A percentile compares a stretch with the other conserved stretches of the same genome.
Conservation (phyloP, 2,329 filamentous ascomycete genomes). For the Neonectria magnoliae region DNA sequence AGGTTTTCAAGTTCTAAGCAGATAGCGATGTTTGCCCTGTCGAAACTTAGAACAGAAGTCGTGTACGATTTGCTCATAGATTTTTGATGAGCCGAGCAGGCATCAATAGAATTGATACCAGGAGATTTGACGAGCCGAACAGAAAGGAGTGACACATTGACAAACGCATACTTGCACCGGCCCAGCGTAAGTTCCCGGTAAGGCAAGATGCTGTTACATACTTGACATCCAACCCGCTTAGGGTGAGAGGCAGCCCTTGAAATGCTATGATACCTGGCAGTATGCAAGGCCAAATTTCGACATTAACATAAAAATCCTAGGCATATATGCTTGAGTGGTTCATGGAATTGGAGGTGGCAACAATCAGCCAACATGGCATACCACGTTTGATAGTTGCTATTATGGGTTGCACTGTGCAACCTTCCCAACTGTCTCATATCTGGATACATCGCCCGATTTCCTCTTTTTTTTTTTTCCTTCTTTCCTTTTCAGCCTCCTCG, state of each 20-base stretch:
- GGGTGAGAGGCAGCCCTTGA: neutral
- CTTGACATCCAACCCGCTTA: neutral
- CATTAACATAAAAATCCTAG: neutral
- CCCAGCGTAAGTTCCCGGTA: neutral
- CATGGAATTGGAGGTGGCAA: too few species aligned
- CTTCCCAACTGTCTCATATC: neutral
- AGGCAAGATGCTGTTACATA: neutral
- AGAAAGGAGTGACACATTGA: neutral
- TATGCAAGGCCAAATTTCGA: neutral
- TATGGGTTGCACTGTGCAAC: too few species aligned
- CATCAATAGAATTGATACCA: slow-evolving; percentile 38
- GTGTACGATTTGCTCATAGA: slow-evolving; percentile 43
- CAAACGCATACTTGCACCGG: neutral
- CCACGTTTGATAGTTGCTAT: neutral
- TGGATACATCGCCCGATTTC: neutral
- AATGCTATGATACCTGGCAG: neutral
- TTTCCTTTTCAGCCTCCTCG: neutral
- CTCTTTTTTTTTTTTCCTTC: neutral
- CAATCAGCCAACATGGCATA: neutral
- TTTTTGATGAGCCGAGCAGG: slow-evolving; percentile 28
- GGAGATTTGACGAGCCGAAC: neutral
- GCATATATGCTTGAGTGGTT: too few species aligned
- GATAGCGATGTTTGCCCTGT: slow-evolving; percentile 20
- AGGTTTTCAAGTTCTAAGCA: slow-evolving; percentile 91
- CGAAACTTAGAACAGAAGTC: slow-evolving; percentile 18